phyloP scores from a whole-genome alignment of 2,329 filamentous ascomycete species.

The Thielaviopsis populi region DNA sequence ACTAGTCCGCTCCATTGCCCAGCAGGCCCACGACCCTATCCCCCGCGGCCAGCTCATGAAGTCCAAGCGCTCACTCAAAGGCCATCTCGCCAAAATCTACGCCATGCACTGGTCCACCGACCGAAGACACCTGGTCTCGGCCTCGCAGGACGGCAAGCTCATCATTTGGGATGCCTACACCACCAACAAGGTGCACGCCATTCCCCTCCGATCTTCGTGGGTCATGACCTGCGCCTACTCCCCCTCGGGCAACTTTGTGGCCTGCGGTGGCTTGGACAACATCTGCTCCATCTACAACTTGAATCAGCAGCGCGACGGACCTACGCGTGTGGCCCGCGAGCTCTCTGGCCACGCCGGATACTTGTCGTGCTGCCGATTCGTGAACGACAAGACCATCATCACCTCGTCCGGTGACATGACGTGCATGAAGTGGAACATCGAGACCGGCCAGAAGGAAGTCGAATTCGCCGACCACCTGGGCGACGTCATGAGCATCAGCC shows the following conservation, averaged over 20 bases:
- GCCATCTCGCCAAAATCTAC: slow-evolving; percentile 97
- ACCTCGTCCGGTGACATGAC: slow-evolving; percentile 99
- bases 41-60: slow-evolving; percentile 90
- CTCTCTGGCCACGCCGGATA: slow-evolving; percentile 95
- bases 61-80: slow-evolving; percentile 90
- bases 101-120: slow-evolving; percentile 99
- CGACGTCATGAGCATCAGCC: slow-evolving; percentile 99
- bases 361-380: slow-evolving; percentile 94
- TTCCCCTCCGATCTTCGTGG: slow-evolving; percentile 93
- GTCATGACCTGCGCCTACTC: slow-evolving; percentile 99
- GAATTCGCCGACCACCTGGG: slow-evolving; percentile 97
- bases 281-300: slow-evolving; percentile 99
- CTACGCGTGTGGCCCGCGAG: slow-evolving; percentile 87
- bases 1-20: slow-evolving; percentile 82
- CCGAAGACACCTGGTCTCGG: slow-evolving; percentile 88
- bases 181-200: slow-evolving; percentile 98
- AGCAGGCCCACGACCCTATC: slow-evolving; percentile 81
- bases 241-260: slow-evolving; percentile 94
- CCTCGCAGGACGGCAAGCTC: slow-evolving; percentile 96
- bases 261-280: slow-evolving; percentile 96
- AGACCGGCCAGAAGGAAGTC: slow-evolving; percentile 91
- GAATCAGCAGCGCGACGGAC: slow-evolving; percentile 85
- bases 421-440: slow-evolving; percentile 99
- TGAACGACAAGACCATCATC: slow-evolving; percentile 94
- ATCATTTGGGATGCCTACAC: slow-evolving; percentile 99